Percentiles rank a stretch among this genome's conserved stretches.
Evolutionary conservation across 2,329 filamentous ascomycete species (phyloP).

Genomic region (Cercospora sp.): DNA sequence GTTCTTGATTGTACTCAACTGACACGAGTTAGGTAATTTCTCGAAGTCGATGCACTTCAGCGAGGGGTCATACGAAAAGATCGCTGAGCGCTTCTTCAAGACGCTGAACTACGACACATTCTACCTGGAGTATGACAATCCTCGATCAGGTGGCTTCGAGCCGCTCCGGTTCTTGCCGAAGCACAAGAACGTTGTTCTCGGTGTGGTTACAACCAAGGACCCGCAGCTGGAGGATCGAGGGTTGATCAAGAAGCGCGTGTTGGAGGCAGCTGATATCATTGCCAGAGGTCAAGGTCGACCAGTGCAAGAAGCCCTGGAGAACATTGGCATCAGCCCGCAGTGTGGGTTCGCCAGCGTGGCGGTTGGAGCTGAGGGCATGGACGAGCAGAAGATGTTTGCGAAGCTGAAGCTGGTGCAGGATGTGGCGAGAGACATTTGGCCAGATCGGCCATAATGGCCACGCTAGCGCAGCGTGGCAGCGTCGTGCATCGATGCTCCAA

Average conservation of each 20-base stretch:
- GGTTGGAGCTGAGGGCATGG: slow-evolving; percentile 42
- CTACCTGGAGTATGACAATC: slow-evolving; percentile 45
- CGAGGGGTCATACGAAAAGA: slow-evolving; percentile 43
- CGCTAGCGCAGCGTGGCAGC: background rate
- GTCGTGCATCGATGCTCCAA: background rate
- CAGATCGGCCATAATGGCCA: slow-evolving; percentile 33
- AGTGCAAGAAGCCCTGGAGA: slow-evolving; percentile 42
- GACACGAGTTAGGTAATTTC: slow-evolving; percentile 38
- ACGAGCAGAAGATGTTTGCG: slow-evolving; percentile 43
- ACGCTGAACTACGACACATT: slow-evolving; percentile 44
- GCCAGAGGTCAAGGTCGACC: slow-evolving; percentile 41
- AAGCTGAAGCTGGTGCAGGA: slow-evolving; percentile 42
- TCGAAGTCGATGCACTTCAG: slow-evolving; percentile 44
- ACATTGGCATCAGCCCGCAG: slow-evolving; percentile 43
- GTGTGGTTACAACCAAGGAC: slow-evolving; percentile 43
- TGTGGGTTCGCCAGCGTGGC: slow-evolving; percentile 44
- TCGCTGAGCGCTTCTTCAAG: slow-evolving; percentile 43
- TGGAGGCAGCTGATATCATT: slow-evolving; percentile 42
- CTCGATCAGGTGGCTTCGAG: slow-evolving; percentile 43
- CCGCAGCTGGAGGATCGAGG: slow-evolving; percentile 41
- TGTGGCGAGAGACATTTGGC: slow-evolving; percentile 42
- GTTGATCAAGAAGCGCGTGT: slow-evolving; percentile 39
- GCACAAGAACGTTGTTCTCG: slow-evolving; percentile 44
- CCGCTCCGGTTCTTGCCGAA: slow-evolving; percentile 42
- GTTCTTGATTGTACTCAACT: background rate